Base-by-base conservation (phyloP, 495 filamentous ascomycete species). In the Astrocystis sublimbata region DNA sequence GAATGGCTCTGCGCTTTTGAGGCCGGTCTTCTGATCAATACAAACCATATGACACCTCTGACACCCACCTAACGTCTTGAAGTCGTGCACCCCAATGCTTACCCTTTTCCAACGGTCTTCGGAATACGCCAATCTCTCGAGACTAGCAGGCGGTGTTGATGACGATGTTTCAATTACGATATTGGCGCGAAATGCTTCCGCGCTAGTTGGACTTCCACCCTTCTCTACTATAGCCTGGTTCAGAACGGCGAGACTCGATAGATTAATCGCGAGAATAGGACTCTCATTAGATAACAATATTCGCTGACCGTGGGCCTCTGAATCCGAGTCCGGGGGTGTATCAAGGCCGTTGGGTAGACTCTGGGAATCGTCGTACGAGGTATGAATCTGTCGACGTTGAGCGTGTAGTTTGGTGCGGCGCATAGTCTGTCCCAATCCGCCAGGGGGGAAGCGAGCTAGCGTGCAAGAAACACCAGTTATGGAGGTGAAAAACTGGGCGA, bases 41-140 rank as follows among this genome's bases (percentile, higher is more conserved):
- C 93, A 97, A 12, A 98, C 88, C 91, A 98, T 97, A 67, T 96
- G 92, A 63, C 94, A 98, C 15, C 94, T 77, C 36, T 92, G 83
- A 68, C 94, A 98, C 19, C 87, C 82, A 0, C 91, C 93, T 4
- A 97, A 77, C 61, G 93, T 85, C 66, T 90, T 80, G 54, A 91
- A 88, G 3, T 76, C 66, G 30, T 86, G 78, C 13, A 68, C 50
- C 13, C 84, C 83, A 40, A 89, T 82, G 35, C 72, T 72, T 13
- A 85, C 30, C 15, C 54, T 75, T 21, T 71, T 71, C 86, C 86
- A 89, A 15, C 74, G 57, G 68, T 89, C 86, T 69, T 89, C 87
- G 6, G 68, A 69, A 54, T 84, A 84, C 6, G 78, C 57, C 17
- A 57, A 28, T 13, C 31, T 58, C 24, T 62, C 21, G 1, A 65